Percentiles rank a stretch among this genome's conserved stretches.
These are phyloP conservation scores for Quercus bicolor DNA, from an alignment of 306 rosid genomes.

Conservation along the genomic window DNA sequence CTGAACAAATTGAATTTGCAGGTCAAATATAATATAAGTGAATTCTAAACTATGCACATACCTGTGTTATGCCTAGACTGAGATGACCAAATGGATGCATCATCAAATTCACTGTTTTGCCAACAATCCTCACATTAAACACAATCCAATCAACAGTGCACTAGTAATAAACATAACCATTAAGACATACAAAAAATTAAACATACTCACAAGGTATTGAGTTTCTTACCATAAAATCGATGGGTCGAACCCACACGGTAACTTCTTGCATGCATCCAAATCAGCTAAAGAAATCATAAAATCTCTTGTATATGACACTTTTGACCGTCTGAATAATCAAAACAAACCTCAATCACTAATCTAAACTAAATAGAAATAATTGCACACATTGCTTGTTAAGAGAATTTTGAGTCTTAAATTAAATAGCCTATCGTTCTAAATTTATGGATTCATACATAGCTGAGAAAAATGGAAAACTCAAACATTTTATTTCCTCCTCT, in stretches of 20 bases:
- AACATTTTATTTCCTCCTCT: background rate
- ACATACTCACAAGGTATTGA: background rate
- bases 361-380: background rate
- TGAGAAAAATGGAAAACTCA: background rate
- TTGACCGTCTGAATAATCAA: conserved; percentile 32
- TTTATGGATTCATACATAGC: background rate
- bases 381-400: background rate
- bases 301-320: conserved; percentile 36
- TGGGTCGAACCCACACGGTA: conserved; percentile 16
- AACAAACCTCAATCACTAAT: conserved; percentile 3
- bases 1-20: background rate
- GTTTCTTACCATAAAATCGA: conserved; percentile 25
- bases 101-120: conserved; percentile 30
- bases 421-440: background rate
- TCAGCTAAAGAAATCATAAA: conserved; percentile 43
- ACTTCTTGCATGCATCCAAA: background rate
- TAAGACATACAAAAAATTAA: background rate
- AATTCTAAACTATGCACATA: conserved; percentile 11
- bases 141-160: background rate
- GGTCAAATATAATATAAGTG: background rate
- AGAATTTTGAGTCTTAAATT: background rate
- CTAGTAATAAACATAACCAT: background rate
- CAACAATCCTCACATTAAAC: conserved; percentile 18
- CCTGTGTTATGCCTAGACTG: conserved; percentile 25
- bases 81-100: conserved; percentile 13